These are phyloP conservation scores for Salix udensis DNA, from an alignment of 345 rosid species.

Conservation along the genomic window DNA sequence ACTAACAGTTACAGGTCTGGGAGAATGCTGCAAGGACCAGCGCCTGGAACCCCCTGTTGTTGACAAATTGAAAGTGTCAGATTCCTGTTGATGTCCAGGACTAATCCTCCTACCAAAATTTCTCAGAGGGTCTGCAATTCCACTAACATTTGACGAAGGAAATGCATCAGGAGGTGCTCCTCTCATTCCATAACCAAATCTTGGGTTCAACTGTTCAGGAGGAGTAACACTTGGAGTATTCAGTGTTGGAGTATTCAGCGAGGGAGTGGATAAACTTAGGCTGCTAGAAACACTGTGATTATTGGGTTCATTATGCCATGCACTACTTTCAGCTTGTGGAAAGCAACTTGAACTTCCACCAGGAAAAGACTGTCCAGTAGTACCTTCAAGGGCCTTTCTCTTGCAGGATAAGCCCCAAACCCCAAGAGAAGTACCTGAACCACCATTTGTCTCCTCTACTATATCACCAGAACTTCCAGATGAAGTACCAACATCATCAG, in stretches of 20 bases:
- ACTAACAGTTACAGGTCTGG: conserved; percentile 37
- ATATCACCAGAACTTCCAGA: conserved; percentile 53
- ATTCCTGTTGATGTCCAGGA: conserved; percentile 51
- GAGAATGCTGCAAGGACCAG: conserved; percentile 38
- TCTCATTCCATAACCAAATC: conserved; percentile 51
- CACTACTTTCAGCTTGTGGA: conserved; percentile 46
- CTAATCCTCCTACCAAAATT: conserved; percentile 43
- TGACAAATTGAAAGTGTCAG: conserved; percentile 42
- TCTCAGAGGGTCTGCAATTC: conserved; percentile 40
- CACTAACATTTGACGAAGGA: conserved; percentile 37
- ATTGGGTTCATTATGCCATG: conserved; percentile 35
- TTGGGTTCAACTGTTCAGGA: conserved; percentile 41
- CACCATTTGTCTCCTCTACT: conserved; percentile 49
- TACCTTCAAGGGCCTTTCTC: conserved; percentile 84
- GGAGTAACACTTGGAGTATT: conserved; percentile 36
- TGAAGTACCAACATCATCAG: conserved; percentile 44
- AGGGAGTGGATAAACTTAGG: conserved; percentile 56
- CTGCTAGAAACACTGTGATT: conserved; percentile 50
- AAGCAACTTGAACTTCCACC: conserved; percentile 49
- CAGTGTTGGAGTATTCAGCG: conserved; percentile 37
- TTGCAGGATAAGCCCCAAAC: conserved; percentile 82
- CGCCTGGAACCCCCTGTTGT: conserved; percentile 38
- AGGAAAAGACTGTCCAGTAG: conserved; percentile 53
- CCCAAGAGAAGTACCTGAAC: conserved; percentile 54
- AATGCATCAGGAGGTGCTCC: conserved; percentile 38